Base-by-base conservation (phyloP, 2,329 filamentous ascomycete genomes). In the Botryotinia narcissicola region DNA sequence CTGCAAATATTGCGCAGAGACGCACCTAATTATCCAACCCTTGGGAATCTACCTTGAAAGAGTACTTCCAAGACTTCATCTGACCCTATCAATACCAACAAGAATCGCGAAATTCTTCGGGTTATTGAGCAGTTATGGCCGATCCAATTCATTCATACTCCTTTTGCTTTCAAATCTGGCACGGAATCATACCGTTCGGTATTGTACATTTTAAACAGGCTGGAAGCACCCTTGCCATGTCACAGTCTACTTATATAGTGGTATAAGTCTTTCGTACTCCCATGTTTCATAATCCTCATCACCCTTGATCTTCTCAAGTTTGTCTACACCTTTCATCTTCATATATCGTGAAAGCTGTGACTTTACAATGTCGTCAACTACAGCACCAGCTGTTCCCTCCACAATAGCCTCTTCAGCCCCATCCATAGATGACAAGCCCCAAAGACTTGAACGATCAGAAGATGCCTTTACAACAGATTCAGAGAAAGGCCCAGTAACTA, bases 81-180 rank as follows among this genome's bases (percentile, higher is more conserved):
- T 32, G 7, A 20, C 9, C 59, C 69, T 71, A 54, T 71, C 69
- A 66, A 22, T n/a, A 10, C 22, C 54, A 46, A n/a, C 48, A 44
- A 44, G 70, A 67, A 32, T 32, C 44, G 32, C 20, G 20, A 67
- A 57, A 29, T 44, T 25, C 37, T 46, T 57, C 22, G 20, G 46
- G 18, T 40, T 35, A 48, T 59, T 67, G 61, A 32, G 14, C 29
- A 46, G 42, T 60, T 37, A 46, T 66, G 60, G 35, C 54, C 51
- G 59, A 71, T 66, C 18, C 16, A 64, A 32, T 35, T 35, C 18
- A 70, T 20, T n/a, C 29, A 22, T 40, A 54, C 59, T 40, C n/a
- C 46, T 42, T 71, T 29, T 66, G 70, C 60, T 72, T 72, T 72
- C 32, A 59, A 72, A 72, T 72, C 46, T 57, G 4, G 35, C 37